Evolutionary conservation across 228 moss, liverwort and hornwort species (phyloP).

Genomic region (Sphagnum fallax): DNA sequence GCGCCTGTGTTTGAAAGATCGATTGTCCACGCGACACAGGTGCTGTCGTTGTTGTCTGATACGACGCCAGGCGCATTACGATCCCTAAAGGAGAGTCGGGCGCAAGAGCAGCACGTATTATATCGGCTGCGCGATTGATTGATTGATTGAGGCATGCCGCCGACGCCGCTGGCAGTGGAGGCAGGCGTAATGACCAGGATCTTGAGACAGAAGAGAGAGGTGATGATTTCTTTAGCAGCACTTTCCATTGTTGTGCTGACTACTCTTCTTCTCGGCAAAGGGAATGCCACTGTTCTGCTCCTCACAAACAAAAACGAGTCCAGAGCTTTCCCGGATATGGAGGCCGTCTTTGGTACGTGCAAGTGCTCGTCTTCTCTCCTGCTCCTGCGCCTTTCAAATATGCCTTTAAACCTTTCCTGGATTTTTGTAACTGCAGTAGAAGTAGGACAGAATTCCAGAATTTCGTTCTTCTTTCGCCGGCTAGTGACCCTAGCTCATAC

Average conservation of each 20-base stretch:
- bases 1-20: no score
- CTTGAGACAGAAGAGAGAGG: constrained; percentile 76
- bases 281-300: constrained; percentile 73
- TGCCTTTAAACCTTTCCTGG: not conserved
- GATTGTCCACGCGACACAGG: no score
- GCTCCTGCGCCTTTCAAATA: not conserved
- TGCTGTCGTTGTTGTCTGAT: no score
- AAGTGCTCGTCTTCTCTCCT: not conserved
- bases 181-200: constrained; percentile 78
- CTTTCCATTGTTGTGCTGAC: constrained; percentile 86
- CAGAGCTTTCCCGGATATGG: constrained; percentile 80
- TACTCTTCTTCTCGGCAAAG: constrained; percentile 80
- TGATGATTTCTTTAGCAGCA: constrained; percentile 86
- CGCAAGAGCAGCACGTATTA: no score
- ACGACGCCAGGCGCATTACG: no score
- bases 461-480: no score
- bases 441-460: no score
- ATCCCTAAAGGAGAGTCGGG: no score
- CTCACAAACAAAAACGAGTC: constrained; percentile 79
- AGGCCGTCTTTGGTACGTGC: constrained; percentile 76
- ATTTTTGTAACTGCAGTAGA: not conserved
- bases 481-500: no score
- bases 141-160: constrained; percentile 45
- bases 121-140: no score
- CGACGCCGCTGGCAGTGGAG: constrained; percentile 64